Conservation (phyloP, 2,329 filamentous ascomycete genomes). For the Paracoccidioides brasiliensis region DNA sequence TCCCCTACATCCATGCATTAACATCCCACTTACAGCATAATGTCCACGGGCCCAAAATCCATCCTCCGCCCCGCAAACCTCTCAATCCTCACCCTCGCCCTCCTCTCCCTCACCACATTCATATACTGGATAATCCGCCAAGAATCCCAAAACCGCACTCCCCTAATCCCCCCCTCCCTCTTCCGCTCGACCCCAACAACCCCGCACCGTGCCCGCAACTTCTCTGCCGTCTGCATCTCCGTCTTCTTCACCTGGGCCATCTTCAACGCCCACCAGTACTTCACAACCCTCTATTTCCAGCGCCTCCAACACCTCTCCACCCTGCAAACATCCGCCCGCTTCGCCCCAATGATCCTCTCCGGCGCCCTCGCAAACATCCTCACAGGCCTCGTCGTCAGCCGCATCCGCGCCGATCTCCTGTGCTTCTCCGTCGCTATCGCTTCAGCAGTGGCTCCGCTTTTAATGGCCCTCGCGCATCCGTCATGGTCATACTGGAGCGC, state of each 20-base stretch:
- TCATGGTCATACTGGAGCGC: slow-evolving; percentile 40
- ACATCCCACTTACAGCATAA: slow-evolving; percentile 3
- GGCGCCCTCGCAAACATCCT: slow-evolving; percentile 33
- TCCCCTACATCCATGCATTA: not conserved
- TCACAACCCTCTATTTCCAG: slow-evolving; percentile 21
- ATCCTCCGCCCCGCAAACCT: not conserved
- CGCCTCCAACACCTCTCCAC: slow-evolving; percentile 35
- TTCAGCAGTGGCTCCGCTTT: slow-evolving; percentile 35
- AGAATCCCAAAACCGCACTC: slow-evolving; percentile 32
- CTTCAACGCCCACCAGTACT: slow-evolving; percentile 19
- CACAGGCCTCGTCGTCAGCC: slow-evolving; percentile 36
- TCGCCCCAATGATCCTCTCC: slow-evolving; percentile 33
- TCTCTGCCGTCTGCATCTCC: slow-evolving; percentile 35
- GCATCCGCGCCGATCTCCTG: slow-evolving; percentile 29
- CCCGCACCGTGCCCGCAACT: slow-evolving; percentile 1
- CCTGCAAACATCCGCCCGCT: slow-evolving; percentile 32
- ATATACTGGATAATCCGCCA: slow-evolving; percentile 40
- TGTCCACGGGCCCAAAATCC: slow-evolving; percentile 3
- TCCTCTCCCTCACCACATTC: slow-evolving; percentile 33
- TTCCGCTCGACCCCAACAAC: slow-evolving; percentile 44
- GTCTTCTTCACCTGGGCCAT: slow-evolving; percentile 34
- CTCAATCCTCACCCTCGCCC: slow-evolving; percentile 8
- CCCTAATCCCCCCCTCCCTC: slow-evolving; percentile 46
- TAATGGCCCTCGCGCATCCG: slow-evolving; percentile 43
- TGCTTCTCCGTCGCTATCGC: slow-evolving; percentile 31